These are phyloP conservation scores for Mycosphaerella arachidis DNA, from an alignment of 2,329 filamentous ascomycete genomes.

Conservation along the genomic window DNA sequence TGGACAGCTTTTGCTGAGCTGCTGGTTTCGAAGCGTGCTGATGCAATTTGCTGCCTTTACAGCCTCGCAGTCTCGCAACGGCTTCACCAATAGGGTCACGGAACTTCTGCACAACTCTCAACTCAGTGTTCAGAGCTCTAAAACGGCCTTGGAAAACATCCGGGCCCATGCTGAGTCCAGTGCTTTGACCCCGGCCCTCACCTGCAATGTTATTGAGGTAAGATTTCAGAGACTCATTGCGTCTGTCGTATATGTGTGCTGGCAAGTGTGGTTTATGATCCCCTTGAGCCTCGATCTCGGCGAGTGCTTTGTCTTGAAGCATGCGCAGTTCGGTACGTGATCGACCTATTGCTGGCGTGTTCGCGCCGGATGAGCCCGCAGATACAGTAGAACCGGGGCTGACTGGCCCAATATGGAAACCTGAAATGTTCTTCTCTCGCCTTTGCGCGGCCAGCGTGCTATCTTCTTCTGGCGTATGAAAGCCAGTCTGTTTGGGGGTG, in stretches of 20 bases:
- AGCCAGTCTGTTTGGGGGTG: constrained; percentile 27
- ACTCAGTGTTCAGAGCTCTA: constrained; percentile 32
- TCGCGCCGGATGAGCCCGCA: constrained; percentile 26
- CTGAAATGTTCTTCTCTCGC: constrained; percentile 3
- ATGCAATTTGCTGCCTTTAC: constrained; percentile 20
- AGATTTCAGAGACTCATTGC: constrained; percentile 33
- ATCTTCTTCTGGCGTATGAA: constrained; percentile 29
- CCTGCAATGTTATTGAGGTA: constrained; percentile 22
- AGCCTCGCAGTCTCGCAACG: constrained; percentile 22
- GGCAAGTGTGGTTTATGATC: constrained; percentile 29
- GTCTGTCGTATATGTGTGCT: constrained; percentile 31
- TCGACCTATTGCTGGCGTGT: constrained; percentile 29
- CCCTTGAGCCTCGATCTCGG: constrained; percentile 27
- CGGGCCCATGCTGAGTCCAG: constrained; percentile 24
- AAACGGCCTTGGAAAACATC: constrained; percentile 35
- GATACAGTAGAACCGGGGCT: constrained; percentile 30
- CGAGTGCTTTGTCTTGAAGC: constrained; percentile 32
- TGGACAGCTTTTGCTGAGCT: constrained; percentile 6
- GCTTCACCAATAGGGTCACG: constrained; percentile 32
- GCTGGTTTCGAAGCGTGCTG: constrained; percentile 6
- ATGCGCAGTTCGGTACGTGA: constrained; percentile 31
- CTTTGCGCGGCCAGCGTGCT: constrained; percentile 15
- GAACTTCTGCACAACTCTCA: constrained; percentile 33
- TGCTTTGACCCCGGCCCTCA: constrained; percentile 5
- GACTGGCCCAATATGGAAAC: constrained; percentile 21